Base-by-base conservation (phyloP, 495 filamentous ascomycete species). In the Penicillium paradoxum region DNA sequence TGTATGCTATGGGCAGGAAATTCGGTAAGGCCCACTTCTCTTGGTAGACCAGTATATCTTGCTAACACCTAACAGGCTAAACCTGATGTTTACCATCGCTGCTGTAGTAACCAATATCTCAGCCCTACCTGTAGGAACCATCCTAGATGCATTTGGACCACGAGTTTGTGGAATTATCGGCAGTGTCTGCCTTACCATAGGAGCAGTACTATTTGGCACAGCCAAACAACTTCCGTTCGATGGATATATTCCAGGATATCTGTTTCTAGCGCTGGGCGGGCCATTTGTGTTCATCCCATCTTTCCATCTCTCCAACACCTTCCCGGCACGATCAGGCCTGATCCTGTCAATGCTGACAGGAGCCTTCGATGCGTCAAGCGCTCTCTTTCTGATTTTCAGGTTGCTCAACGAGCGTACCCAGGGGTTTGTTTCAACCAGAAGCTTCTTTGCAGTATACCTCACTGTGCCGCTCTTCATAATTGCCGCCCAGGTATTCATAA, bases 291-390 rank as follows among this genome's bases (percentile, higher is more conserved):
- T 92, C 72, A 95, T 96, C 52, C 83, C 87, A 13, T 89, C 85
- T 2, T 96, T 96, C 71, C 91, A 96, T 56, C 78, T 96, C n/a
- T 91, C 87, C 38, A 96, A 96, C 59, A 83, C 90, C 11, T 96
- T 96, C 61, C 91, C 91, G 1, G 74, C 76, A n/a, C 82, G 87
- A 55, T 95, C 90, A 1, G 91, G 91, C 3, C 69, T 95, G 14
- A 91, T 96, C 45, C 73, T 96, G 3, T 89, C 91, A 0, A 77
- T 91, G 29, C 73, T 96, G 17, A 96, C 90, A 0, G 91, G 91
- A 5, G 90, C 90, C 34, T 96, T 96, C 59, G 91, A 96, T 67
- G 85, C 90, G 1, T 91, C 86, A 6, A 90, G 86, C 60, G 89
- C 90, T n/a, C 57, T 95, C 3, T 96, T 96, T 64, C 77, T 96